These are phyloP conservation scores for Hericium coralloides DNA, from an alignment of 768 basidiomycete species.

Conservation along the genomic window DNA sequence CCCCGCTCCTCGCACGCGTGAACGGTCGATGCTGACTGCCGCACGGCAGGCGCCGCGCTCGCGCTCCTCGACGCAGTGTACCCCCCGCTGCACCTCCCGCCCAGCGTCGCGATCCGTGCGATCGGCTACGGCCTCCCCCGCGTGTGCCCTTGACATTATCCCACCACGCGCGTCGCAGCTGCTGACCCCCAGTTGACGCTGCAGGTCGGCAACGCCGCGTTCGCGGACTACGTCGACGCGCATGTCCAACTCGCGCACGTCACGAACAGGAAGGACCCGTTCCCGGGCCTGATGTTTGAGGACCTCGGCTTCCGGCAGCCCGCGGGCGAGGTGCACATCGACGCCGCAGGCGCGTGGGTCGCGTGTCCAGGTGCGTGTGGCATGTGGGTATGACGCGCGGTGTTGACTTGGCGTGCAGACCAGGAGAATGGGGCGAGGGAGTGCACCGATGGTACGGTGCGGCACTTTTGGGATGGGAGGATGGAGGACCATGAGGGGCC, in stretches of 20 bases:
- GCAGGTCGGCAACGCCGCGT: slow-evolving; percentile 36
- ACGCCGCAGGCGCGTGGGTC: neutral
- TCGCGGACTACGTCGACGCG: slow-evolving; percentile 24
- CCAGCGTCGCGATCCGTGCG: slow-evolving; percentile 26
- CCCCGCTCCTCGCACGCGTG: neutral
- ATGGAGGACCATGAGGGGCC: slow-evolving; percentile 6
- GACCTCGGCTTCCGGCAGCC: slow-evolving; percentile 13
- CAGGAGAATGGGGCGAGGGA: slow-evolving; percentile 6
- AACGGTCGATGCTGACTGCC: neutral
- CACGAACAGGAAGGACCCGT: slow-evolving; percentile 13
- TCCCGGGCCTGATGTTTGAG: slow-evolving; percentile 11
- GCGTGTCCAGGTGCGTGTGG: neutral
- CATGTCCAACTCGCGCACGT: slow-evolving; percentile 8
- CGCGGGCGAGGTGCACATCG: slow-evolving; percentile 13
- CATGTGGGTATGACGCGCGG: neutral
- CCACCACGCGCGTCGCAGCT: neutral
- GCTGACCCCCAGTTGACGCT: neutral
- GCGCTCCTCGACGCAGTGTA: slow-evolving; percentile 24
- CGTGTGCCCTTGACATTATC: slow-evolving; percentile 8
- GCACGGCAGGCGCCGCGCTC: slow-evolving; percentile 21
- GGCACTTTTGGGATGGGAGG: neutral
- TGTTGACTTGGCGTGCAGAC: neutral
- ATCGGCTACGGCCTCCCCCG: slow-evolving; percentile 44
- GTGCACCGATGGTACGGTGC: slow-evolving; percentile 7
- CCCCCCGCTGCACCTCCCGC: slow-evolving; percentile 22